A percentile compares a stretch with the other conserved stretches of the same genome.
These are phyloP conservation scores for Bipolaris sorokiniana DNA, from an alignment of 2,329 filamentous ascomycete genomes.

Conservation along the genomic window DNA sequence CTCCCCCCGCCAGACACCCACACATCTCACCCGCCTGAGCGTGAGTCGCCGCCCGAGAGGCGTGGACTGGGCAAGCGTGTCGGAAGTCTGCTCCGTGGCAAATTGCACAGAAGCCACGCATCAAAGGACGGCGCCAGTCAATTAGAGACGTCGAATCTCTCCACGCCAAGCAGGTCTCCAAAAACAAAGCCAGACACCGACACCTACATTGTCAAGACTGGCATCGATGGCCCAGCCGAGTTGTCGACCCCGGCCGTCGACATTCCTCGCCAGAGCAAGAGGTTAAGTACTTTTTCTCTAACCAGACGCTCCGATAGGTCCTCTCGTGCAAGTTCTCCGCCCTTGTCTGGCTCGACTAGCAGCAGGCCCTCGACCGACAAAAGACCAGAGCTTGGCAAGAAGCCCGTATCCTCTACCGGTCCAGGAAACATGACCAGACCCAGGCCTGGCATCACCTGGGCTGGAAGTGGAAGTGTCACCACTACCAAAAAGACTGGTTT, in stretches of 20 bases:
- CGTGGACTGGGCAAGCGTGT: conserved; percentile 41
- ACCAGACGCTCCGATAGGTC: conserved; percentile 47
- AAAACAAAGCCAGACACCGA: conserved; percentile 17
- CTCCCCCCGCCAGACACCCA: conserved; percentile 1
- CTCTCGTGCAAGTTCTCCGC: conserved; percentile 47
- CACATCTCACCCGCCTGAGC: conserved; percentile 11
- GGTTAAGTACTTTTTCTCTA: conserved; percentile 48
- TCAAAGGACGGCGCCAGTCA: conserved; percentile 15
- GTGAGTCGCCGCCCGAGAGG: conserved; percentile 30
- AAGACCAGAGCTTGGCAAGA: conserved; percentile 23
- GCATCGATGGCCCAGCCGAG: conserved; percentile 35
- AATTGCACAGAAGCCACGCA: conserved; percentile 17
- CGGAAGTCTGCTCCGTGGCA: conserved; percentile 43
- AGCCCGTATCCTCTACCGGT: conserved; percentile 38
- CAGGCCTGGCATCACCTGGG: conserved; percentile 41
- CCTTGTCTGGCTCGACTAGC: conserved; percentile 44
- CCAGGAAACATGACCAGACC: conserved; percentile 38
- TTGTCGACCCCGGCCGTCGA: conserved; percentile 31
- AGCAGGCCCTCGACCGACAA: conserved; percentile 39
- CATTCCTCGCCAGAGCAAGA: conserved; percentile 33
- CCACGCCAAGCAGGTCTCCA: conserved; percentile 8
- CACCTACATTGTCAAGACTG: conserved; percentile 38
- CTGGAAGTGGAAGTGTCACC: conserved; percentile 27
- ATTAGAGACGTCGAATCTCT: conserved; percentile 1
- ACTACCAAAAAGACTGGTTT: conserved; percentile 29